A percentile compares a stretch with the other conserved stretches of the same genome.
Conservation (phyloP, 108 stramenopile species). For the Pseudonitzschia multiseries region DNA sequence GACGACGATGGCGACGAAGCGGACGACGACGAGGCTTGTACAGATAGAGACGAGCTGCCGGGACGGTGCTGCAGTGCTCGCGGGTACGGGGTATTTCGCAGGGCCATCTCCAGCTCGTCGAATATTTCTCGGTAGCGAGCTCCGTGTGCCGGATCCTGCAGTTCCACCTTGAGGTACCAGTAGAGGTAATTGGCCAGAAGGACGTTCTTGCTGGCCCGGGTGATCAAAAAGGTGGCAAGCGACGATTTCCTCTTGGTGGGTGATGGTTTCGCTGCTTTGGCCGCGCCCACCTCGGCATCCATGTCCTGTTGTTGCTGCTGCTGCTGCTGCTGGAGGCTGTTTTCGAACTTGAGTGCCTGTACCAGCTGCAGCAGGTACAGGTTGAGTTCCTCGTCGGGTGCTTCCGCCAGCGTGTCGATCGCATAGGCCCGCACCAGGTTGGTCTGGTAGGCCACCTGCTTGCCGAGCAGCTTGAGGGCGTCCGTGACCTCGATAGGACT, state of each 20-base stretch:
- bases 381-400: constrained; percentile 93
- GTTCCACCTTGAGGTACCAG: constrained; percentile 93
- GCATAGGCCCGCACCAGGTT: constrained; percentile 92
- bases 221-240: constrained; percentile 89
- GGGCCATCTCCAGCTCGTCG: constrained; percentile 53
- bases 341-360: constrained; percentile 97
- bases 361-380: constrained; percentile 96
- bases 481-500: constrained; percentile 96
- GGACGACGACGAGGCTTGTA: not conserved
- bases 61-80: not conserved
- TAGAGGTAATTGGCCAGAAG: constrained; percentile 93
- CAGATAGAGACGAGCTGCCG: not conserved
- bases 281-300: not conserved
- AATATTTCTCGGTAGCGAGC: constrained; percentile 82
- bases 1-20: not conserved
- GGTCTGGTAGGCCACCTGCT: constrained; percentile 89
- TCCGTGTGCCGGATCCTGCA: constrained; percentile 83
- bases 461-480: constrained; percentile 94
- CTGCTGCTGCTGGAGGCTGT: constrained; percentile 13
- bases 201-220: constrained; percentile 84
- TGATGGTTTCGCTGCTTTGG: constrained; percentile 9
- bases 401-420: constrained; percentile 86
- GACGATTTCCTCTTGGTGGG: constrained; percentile 50
- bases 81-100: constrained; percentile 44
- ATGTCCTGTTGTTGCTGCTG: not conserved